A percentile compares a stretch with the other conserved stretches of the same genome.
Evolutionary conservation across 1,139 yeast species (phyloP).

Genomic region (Diutina scorzettiae): DNA sequence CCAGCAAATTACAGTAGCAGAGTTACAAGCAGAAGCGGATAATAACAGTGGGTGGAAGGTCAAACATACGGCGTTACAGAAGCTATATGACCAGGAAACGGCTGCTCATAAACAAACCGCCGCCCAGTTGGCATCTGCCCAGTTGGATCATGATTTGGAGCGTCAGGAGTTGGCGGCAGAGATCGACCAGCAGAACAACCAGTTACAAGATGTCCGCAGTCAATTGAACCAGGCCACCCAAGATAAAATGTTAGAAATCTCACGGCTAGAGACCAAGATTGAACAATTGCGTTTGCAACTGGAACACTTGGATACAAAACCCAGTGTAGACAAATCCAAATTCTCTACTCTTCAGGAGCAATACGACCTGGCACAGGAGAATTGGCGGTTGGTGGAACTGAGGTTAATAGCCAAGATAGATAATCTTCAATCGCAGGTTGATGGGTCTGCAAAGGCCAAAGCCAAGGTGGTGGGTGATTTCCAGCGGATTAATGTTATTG

Average conservation of each 20-base stretch:
- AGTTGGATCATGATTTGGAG: constrained; percentile 27
- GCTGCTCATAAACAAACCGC: constrained; percentile 17
- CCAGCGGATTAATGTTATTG: constrained; percentile 14
- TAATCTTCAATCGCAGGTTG: constrained; percentile 28
- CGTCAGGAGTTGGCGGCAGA: constrained; percentile 29
- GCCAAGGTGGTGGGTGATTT: constrained; percentile 19
- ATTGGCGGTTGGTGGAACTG: constrained; percentile 55
- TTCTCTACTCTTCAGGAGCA: constrained; percentile 41
- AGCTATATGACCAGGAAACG: constrained; percentile 23
- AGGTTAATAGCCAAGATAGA: constrained; percentile 36
- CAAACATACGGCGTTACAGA: constrained; percentile 26
- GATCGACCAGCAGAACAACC: constrained; percentile 18
- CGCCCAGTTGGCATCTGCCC: constrained; percentile 25
- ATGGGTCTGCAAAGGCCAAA: constrained; percentile 22
- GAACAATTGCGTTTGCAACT: constrained; percentile 22
- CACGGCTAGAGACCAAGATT: constrained; percentile 37
- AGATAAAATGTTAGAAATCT: constrained; percentile 34
- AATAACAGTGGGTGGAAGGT: constrained; percentile 21
- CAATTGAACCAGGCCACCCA: constrained; percentile 19
- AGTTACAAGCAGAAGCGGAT: constrained; percentile 11
- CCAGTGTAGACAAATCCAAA: constrained; percentile 24
- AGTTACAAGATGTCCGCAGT: constrained; percentile 17
- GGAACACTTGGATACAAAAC: constrained; percentile 6
- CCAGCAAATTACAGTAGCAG: constrained; percentile 12
- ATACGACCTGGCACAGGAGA: constrained; percentile 52